Evolutionary conservation across 1,284 basidiomycete species (phyloP), one percentile per base, ranked within the genome.

Genomic region (Ceratobasidium sp.): DNA sequence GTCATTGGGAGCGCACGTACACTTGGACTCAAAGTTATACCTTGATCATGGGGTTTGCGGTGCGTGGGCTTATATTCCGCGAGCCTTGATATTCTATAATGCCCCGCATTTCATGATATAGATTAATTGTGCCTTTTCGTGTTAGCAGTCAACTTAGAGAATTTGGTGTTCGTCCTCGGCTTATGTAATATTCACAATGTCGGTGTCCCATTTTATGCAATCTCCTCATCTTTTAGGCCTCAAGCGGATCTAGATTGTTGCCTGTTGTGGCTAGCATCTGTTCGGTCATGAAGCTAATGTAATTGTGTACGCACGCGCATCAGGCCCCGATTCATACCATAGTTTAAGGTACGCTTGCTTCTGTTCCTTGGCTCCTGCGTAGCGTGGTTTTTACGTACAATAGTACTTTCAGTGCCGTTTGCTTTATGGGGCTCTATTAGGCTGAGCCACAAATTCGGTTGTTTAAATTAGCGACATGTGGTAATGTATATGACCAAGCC

Each of bases 1-100:
- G 87, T 98, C 78, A 85, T 97, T 79, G 96, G 94, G 75, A 94
- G 92, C 79, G 95, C 95, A 76, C 91, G 87, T 85, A 94, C 91
- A 78, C 85, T 97, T 81, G 97, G 97, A 51, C 87, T 98, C 66
- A 90, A 93, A 82, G 94, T 98, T 76, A 92, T 98, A 77, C 92
- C 94, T 81, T 97, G 86, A 90, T 25, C 37, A 4, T 5, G 32
- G 19, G 44, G 64, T 29, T n/a, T 44, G 6, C 17, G n/a, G 43
- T 65, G 37, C 62, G 62, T 34, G 17, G 9, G 52, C 9, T 2
- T 43, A 43, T 43, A 11, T 43, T 43, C 13, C 40, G 40, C 40
- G 40, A 43, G 40, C 40, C 9, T 43, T 8, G 40, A 43, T 43
- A 43, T 40, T 40, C 37, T 9, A 5, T 40, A 40, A 40, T 40